phyloP scores from a whole-genome alignment of 2,329 filamentous ascomycete genomes.

The Penicillium sp. region DNA sequence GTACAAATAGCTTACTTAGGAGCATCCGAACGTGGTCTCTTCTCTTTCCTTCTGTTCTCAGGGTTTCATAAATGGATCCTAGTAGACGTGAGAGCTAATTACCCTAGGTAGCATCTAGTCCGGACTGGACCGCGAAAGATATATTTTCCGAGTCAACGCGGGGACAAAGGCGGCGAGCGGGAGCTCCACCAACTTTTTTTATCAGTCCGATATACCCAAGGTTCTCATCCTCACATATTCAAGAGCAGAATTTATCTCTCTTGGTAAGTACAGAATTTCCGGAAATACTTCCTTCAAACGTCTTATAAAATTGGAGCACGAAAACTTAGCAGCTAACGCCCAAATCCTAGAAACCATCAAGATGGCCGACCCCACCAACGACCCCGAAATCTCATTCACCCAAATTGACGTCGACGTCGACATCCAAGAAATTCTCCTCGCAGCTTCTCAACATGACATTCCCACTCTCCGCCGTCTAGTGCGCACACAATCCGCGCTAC shows the following conservation, averaged over 20 bases:
- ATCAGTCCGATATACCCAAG: constrained; percentile 7
- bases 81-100: neutral
- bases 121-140: neutral
- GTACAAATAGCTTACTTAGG: constrained; percentile 40
- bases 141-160: constrained; percentile 19
- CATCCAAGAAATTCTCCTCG: constrained; percentile 64
- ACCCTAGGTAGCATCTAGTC: too few relatives aligned
- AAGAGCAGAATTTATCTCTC: neutral
- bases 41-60: constrained; percentile 23
- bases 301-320: neutral
- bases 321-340: constrained; percentile 3
- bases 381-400: constrained; percentile 23
- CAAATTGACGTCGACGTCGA: constrained; percentile 41
- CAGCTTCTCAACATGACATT: constrained; percentile 68
- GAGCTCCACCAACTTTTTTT: constrained; percentile 26
- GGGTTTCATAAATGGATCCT: neutral
- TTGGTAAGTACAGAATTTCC: neutral
- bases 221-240: neutral
- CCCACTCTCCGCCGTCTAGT: constrained; percentile 69
- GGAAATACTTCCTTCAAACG: neutral
- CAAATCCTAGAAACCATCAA: constrained; percentile 6
- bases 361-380: constrained; percentile 27
- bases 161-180: constrained; percentile 33
- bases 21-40: constrained; percentile 36
- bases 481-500: constrained; percentile 46